Conservation (phyloP, 2,329 filamentous ascomycete genomes). For the Didymella lethalis region DNA sequence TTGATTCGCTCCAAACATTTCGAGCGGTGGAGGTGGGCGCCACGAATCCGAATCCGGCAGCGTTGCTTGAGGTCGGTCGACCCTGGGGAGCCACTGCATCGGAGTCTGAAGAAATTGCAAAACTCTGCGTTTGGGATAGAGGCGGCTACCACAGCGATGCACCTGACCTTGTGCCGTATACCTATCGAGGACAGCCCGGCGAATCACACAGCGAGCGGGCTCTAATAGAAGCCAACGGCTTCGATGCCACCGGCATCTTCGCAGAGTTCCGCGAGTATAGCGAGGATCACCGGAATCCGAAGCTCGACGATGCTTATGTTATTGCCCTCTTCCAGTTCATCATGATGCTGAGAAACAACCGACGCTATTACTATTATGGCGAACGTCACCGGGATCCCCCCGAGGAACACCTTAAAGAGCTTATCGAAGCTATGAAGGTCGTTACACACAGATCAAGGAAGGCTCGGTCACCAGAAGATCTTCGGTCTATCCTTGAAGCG, state of each 20-base stretch:
- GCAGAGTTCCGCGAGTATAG: neutral
- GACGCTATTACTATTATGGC: conserved; percentile 1
- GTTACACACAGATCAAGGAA: neutral
- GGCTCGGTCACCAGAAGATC: neutral
- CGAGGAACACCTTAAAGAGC: neutral
- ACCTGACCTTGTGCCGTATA: conserved; percentile 8
- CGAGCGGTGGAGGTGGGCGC: neutral
- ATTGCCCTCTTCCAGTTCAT: conserved; percentile 8
- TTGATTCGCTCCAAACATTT: neutral
- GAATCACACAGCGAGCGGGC: neutral
- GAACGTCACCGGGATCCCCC: neutral
- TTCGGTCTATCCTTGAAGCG: neutral
- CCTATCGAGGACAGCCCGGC: neutral
- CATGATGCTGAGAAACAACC: neutral
- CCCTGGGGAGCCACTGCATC: neutral
- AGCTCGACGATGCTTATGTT: neutral
- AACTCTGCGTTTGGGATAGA: neutral
- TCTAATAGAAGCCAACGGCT: neutral
- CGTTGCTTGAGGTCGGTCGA: neutral
- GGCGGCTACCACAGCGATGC: neutral
- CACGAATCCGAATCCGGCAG: neutral
- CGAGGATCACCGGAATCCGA: neutral
- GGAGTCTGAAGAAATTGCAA: neutral
- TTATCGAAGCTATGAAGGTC: neutral
- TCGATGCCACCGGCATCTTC: conserved; percentile 1